Evolutionary conservation across 139 green algal genomes (phyloP).

Genomic region (Tetradesmus obliquus): DNA sequence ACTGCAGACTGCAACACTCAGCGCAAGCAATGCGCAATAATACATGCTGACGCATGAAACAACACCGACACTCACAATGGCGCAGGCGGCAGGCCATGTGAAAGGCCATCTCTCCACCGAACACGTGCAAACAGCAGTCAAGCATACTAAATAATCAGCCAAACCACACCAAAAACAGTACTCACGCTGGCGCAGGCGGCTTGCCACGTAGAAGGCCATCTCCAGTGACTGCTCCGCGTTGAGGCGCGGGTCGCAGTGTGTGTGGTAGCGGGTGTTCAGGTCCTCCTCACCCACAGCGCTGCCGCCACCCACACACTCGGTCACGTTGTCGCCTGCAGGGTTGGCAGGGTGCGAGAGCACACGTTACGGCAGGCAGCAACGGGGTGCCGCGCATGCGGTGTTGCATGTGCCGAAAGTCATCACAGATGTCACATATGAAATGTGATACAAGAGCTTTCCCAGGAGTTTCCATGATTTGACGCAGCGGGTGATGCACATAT

Average conservation of each 20-base stretch:
- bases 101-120: not conserved
- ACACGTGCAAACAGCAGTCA: not conserved
- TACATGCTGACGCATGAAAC: not conserved
- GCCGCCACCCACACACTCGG: conserved; percentile 97
- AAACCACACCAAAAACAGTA: not conserved
- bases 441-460: too few species aligned
- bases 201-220: conserved; percentile 98
- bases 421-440: too few species aligned
- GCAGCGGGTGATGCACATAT: too few species aligned
- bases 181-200: conserved; percentile 65
- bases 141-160: not conserved
- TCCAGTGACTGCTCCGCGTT: conserved; percentile 99
- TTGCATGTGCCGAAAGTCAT: too few species aligned
- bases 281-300: conserved; percentile 77
- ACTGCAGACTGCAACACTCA: not conserved
- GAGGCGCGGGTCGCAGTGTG: conserved; percentile 99
- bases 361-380: not conserved
- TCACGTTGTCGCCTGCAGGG: conserved; percentile 88
- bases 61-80: not conserved
- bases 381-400: not conserved
- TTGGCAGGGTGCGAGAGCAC: not conserved
- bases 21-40: not conserved
- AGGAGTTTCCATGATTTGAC: too few species aligned
- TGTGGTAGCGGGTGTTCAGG: conserved; percentile 96
- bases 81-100: not conserved